Evolutionary conservation across 78 protist species (phyloP).

Genomic region (Diacronema lutheri): DNA sequence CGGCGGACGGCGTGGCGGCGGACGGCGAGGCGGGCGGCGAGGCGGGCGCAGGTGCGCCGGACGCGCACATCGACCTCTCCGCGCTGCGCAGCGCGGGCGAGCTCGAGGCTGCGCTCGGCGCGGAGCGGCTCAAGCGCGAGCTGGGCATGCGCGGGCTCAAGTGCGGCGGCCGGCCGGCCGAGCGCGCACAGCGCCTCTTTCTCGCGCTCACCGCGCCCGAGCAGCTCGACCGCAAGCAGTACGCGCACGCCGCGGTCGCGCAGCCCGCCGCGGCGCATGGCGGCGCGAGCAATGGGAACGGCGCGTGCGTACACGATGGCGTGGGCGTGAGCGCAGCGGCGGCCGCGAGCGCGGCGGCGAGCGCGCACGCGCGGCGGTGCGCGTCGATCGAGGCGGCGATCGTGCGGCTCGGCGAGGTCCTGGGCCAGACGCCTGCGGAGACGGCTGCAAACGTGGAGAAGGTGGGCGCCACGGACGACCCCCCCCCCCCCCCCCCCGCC

Average conservation of each 20-base stretch:
- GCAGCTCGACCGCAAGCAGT: neutral
- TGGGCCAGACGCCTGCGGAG: neutral
- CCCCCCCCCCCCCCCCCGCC: neutral
- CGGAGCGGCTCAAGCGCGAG: conserved; percentile 1
- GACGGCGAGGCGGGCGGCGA: too few relatives aligned
- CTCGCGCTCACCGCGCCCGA: neutral
- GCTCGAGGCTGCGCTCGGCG: neutral
- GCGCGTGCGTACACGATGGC: neutral
- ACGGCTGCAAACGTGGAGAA: conserved; percentile 5
- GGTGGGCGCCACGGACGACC: conserved; percentile 15
- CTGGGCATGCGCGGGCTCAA: neutral
- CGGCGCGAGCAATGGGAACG: neutral
- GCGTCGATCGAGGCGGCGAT: conserved; percentile 14
- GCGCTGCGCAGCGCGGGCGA: neutral
- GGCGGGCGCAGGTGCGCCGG: too few relatives aligned
- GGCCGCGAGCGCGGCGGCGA: neutral
- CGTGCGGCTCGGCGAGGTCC: neutral
- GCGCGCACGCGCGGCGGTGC: neutral
- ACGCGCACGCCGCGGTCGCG: neutral
- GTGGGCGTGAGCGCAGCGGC: neutral
- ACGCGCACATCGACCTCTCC: neutral
- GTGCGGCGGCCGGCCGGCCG: conserved; percentile 18
- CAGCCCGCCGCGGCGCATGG: neutral
- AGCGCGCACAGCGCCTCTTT: conserved; percentile 1
- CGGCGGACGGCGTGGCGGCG: neutral